Evolutionary conservation across 192 early-diverging fungal genomes (phyloP), one percentile per base, ranked within the genome.

Genomic region (Kickxella alabastrina): DNA sequence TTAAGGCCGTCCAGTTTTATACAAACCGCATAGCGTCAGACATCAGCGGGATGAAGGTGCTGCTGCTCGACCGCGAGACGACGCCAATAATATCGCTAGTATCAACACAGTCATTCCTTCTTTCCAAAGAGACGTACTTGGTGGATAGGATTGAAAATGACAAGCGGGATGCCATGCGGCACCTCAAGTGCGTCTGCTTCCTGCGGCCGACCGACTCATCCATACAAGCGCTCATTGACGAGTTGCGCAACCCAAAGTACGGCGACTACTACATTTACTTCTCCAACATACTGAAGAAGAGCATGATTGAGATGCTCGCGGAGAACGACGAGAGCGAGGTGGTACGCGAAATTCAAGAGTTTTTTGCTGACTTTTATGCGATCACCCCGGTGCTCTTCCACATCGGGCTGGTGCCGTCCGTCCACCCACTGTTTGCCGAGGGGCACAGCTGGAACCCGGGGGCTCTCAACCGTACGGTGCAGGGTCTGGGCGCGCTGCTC

Each of bases 241-340:
- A 99, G 72, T 79, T 99, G 22, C 65, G 88, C 38, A 87, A 88
- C 18, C 97, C 97, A 6, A 82, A 84, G 31, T 99, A 96, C 75
- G 92, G 91, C 42, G 93, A 95, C 57, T 99, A 99, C 63, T 95
- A 94, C 60, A 80, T 99, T 29, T 97, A 92, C 62, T 97, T 99
- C 65, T 87, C 85, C 68, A 97, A 99, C 69, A 85, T 87, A n/a
- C 52, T 99, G 28, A 85, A 87, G 47, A 97, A 97, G 64, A 86
- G 88, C 9, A 79, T 83, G 53, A 87, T 99, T 41, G 95, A 97
- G 65, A 79, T 85, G 27, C 72, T 99, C 38, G 96, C 96, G 6
- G 96, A 99, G 70, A 89, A 88, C 43, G 96, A 99, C 66, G 91
- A 91, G 62, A 85, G 86, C 54, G 92, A 97, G 71, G 84, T 87